phyloP scores from a whole-genome alignment of 1,139 yeast genomes.

The Spathaspora jeffriesii region DNA sequence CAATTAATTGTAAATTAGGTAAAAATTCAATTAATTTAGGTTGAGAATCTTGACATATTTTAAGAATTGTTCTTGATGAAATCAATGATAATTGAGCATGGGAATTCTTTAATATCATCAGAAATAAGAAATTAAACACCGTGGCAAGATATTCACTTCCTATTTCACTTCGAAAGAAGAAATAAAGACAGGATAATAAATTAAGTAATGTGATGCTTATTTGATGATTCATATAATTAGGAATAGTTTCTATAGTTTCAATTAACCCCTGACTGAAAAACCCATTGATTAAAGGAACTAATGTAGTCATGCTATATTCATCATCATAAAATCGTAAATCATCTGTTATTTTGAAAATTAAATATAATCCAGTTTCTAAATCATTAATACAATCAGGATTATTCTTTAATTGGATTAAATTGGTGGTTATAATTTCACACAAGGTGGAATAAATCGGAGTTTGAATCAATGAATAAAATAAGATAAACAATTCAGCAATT shows the following conservation, averaged over 20 bases:
- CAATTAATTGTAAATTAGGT: conserved; percentile 51
- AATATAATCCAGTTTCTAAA: conserved; percentile 69
- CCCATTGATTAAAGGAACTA: conserved; percentile 26
- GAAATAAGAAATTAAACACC: conserved; percentile 51
- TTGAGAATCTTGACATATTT: conserved; percentile 63
- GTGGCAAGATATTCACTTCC: conserved; percentile 43
- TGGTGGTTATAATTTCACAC: conserved; percentile 37
- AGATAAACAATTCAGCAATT: conserved; percentile 74
- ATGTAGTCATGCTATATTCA: conserved; percentile 16
- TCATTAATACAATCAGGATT: conserved; percentile 21
- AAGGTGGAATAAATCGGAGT: conserved; percentile 53
- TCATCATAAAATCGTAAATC: conserved; percentile 48
- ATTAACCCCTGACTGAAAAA: conserved; percentile 28
- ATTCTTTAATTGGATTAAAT: conserved; percentile 12
- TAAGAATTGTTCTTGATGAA: conserved; percentile 61
- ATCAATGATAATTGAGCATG: conserved; percentile 31
- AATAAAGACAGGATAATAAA: conserved; percentile 51
- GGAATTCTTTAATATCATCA: conserved; percentile 24
- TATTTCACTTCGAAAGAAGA: conserved; percentile 43
- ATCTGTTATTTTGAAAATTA: conserved; percentile 55
- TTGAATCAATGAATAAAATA: conserved; percentile 66
- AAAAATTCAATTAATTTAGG: conserved; percentile 44
- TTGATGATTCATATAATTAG: conserved; percentile 11
- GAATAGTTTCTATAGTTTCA: conserved; percentile 16
- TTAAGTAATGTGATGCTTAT: conserved; percentile 14